Conservation (phyloP, 108 stramenopile species). For the Bacterosira constricta region DNA sequence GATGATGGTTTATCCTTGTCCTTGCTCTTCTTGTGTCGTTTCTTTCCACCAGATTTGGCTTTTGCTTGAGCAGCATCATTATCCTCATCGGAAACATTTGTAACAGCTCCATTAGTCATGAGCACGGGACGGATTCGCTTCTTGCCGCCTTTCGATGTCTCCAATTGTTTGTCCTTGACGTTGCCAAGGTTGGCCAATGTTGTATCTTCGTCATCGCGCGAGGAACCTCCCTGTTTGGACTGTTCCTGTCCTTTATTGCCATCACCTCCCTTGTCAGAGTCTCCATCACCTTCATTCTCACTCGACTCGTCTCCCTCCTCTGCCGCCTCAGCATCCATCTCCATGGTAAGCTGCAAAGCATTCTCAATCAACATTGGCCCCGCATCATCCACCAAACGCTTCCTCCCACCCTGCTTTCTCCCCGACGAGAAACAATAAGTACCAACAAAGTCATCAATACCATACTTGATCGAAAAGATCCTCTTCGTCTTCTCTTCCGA, state of each 20-base stretch:
- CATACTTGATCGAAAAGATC: conserved; percentile 80
- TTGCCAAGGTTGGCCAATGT: too few species aligned
- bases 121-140: conserved; percentile 69
- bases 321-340: conserved; percentile 54
- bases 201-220: too few species aligned
- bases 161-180: conserved; percentile 23
- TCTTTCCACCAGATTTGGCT: conserved; percentile 10
- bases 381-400: conserved; percentile 70
- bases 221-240: too few species aligned
- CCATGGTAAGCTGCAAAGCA: conserved; percentile 75
- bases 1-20: conserved; percentile 2
- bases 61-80: neutral
- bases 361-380: conserved; percentile 86
- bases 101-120: conserved; percentile 27
- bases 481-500: conserved; percentile 52
- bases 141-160: conserved; percentile 59
- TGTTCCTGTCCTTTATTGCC: too few species aligned
- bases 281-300: conserved; percentile 27
- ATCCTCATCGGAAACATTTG: conserved; percentile 28
- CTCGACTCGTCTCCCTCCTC: too few species aligned
- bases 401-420: conserved; percentile 27
- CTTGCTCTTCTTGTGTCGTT: conserved; percentile 32
- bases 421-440: conserved; percentile 15
- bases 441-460: conserved; percentile 65
- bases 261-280: conserved; percentile 12